These are phyloP conservation scores for Solanum hybrid DNA, from an alignment of 305 asterid genomes.

Conservation along the genomic window DNA sequence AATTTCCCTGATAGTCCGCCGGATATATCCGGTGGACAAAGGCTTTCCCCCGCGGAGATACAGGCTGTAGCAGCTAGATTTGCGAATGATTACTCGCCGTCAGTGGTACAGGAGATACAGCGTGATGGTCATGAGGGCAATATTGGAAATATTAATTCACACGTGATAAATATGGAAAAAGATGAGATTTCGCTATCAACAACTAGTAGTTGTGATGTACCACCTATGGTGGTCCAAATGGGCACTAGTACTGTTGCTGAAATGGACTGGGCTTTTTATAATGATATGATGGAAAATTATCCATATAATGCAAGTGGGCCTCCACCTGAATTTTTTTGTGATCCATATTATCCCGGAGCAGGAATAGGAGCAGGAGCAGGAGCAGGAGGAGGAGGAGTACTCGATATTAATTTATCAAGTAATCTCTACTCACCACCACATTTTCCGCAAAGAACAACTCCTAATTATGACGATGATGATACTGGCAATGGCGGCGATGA, in stretches of 20 bases:
- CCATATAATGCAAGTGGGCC: not conserved
- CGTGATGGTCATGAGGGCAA: not conserved
- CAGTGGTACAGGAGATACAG: not conserved
- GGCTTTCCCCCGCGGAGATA: constrained; percentile 35
- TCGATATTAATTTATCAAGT: constrained; percentile 10
- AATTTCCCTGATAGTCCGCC: constrained; percentile 43
- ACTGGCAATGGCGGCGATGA: not conserved
- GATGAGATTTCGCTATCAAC: not conserved
- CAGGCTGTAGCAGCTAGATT: constrained; percentile 38
- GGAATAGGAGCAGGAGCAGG: not conserved
- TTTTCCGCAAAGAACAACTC: not conserved
- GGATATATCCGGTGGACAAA: constrained; percentile 19
- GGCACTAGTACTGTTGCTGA: not conserved
- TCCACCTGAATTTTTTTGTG: not conserved
- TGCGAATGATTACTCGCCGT: constrained; percentile 11
- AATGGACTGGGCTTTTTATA: constrained; percentile 13
- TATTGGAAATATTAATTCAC: not conserved
- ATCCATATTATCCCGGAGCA: not conserved
- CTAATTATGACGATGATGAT: not conserved
- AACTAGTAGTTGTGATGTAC: not conserved
- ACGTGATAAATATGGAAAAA: constrained; percentile 1
- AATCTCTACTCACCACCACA: constrained; percentile 18
- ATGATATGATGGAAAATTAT: constrained; percentile 1
- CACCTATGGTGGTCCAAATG: not conserved
- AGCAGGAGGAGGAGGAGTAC: not conserved